These are phyloP conservation scores for Arthrinium phaeospermum DNA, from an alignment of 2,329 filamentous ascomycete genomes.

Conservation along the genomic window DNA sequence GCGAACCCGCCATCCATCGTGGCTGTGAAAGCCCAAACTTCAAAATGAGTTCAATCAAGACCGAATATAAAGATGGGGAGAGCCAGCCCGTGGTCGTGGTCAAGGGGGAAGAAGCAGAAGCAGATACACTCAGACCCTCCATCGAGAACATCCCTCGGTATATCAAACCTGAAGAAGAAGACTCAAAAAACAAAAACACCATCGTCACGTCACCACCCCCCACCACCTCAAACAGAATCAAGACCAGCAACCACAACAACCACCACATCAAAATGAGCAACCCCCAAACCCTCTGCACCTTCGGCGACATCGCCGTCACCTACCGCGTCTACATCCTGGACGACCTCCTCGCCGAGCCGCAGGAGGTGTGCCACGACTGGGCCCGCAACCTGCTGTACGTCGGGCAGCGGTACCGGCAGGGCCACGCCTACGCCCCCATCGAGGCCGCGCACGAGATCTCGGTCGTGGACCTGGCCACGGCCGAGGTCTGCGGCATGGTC, in stretches of 20 bases:
- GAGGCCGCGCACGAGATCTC: conserved; percentile 31
- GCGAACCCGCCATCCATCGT: not conserved
- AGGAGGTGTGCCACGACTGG: conserved; percentile 36
- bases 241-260: not conserved
- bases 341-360: conserved; percentile 35
- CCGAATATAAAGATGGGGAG: conserved; percentile 3
- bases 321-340: conserved; percentile 37
- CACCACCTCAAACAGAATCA: not conserved
- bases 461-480: conserved; percentile 31
- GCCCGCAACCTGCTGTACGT: conserved; percentile 33
- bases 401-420: conserved; percentile 33
- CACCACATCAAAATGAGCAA: conserved; percentile 14
- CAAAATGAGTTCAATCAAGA: not conserved
- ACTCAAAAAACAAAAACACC: not conserved
- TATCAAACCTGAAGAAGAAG: not conserved
- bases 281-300: conserved; percentile 28
- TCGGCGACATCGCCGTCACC: conserved; percentile 32
- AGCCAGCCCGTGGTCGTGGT: not conserved
- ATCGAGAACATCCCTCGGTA: not conserved
- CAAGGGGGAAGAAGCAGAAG: not conserved
- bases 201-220: too few species aligned
- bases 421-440: conserved; percentile 33
- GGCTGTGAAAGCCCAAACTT: not conserved
- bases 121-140: not conserved
- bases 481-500: conserved; percentile 27